Evolutionary conservation across 2,329 filamentous ascomycete species (phyloP).

Genomic region (Beauveria brongniartii): DNA sequence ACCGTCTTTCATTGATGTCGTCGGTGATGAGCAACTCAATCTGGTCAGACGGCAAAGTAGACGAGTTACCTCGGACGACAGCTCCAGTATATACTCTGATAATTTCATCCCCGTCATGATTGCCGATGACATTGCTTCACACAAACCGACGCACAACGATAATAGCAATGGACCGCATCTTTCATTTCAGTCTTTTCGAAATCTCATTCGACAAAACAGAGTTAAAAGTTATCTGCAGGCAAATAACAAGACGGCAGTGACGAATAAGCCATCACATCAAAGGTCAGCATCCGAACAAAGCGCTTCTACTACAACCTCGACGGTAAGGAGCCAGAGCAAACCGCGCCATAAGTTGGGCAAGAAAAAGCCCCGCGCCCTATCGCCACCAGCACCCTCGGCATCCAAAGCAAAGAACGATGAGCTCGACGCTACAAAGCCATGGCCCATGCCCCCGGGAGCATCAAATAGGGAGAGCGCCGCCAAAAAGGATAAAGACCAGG

Average conservation of each 20-base stretch:
- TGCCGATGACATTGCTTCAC: background rate
- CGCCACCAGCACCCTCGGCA: background rate
- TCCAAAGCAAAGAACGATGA: background rate
- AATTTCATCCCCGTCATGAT: slow-evolving; percentile 38
- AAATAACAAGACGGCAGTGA: background rate
- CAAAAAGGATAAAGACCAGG: background rate
- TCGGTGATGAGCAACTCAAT: slow-evolving; percentile 3
- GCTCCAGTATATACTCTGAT: slow-evolving; percentile 23
- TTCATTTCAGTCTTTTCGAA: slow-evolving; percentile 11
- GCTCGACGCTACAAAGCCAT: background rate
- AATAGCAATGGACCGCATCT: background rate
- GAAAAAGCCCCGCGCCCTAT: background rate
- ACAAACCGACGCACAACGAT: slow-evolving; percentile 13
- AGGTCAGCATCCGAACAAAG: background rate
- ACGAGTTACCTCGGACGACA: slow-evolving; percentile 17
- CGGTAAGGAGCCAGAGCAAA: background rate
- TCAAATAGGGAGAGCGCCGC: background rate
- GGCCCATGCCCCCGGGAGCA: background rate
- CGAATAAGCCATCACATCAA: background rate
- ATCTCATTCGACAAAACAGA: slow-evolving; percentile 10
- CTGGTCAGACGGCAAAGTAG: background rate
- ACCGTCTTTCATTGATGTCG: background rate
- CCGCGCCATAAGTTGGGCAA: background rate
- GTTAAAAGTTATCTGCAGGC: slow-evolving; percentile 2
- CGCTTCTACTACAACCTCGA: background rate